Evolutionary conservation across 148 eudicot genomes (phyloP), one percentile per base, ranked within the genome.

Genomic region (Chenopodium berlandieri): DNA sequence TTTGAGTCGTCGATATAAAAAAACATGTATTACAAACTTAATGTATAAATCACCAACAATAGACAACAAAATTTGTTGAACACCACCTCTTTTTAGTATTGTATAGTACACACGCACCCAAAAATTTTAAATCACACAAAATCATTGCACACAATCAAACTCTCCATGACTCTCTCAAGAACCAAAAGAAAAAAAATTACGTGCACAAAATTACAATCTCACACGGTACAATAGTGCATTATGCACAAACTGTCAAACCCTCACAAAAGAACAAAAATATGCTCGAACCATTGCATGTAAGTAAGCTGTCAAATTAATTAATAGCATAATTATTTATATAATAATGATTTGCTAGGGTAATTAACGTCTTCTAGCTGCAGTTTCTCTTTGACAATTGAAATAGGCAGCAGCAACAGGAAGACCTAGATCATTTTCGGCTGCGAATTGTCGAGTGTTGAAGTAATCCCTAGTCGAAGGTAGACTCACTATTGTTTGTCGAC

Each of bases 311-410:
- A 54, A 62, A 62, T 62, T 62, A 62, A 22, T 62, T 22, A 20
- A 62, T 1, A 62, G 62, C 62, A 4, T 56, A 56, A 56, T 56
- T 56, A 56, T 0, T 17, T 17, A 17, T 56, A 16, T 11, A 17
- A 56, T 19, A 25, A 19, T 62, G 1, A 54, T 54, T 4, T 16
- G 60, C 17, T 54, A 48, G 52, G 52, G 60, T 54, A 62, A 64
- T 27, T 80, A 86, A 64, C 98, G 97, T 78, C 93, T 87, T 82
- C 97, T 85, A 20, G 96, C 91, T 5, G 97, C 97, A 12, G 97
- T 94, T 73, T 94, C 94, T 56, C 97, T 85, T 80, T 94, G 97
- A 7, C 86, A 87, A 70, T 93, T 95, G 91, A 91, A 95, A 88
- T 87, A 95, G 78, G 86, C 86, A 17, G 93, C 95, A 47, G 97